These are phyloP conservation scores for Claviceps capensis DNA, from an alignment of 2,329 filamentous ascomycete species.

Conservation along the genomic window DNA sequence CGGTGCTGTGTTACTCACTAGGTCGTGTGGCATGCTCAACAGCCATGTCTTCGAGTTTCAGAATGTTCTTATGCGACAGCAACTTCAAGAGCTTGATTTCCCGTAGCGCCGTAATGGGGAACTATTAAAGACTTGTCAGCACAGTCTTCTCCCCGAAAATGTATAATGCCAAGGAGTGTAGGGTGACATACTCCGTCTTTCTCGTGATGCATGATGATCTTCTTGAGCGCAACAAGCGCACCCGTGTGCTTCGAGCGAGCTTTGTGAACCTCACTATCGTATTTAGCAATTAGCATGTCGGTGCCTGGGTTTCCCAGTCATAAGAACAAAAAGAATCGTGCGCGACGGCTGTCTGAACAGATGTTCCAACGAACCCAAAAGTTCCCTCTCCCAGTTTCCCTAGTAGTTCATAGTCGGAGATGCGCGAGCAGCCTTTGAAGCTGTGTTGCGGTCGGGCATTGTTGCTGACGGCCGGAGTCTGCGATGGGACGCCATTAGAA, in stretches of 20 bases:
- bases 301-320: not conserved
- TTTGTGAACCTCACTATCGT: slow-evolving; percentile 69
- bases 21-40: slow-evolving; percentile 61
- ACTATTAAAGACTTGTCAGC: slow-evolving; percentile 31
- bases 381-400: slow-evolving; percentile 88
- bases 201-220: slow-evolving; percentile 99
- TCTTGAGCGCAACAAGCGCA: slow-evolving; percentile 77
- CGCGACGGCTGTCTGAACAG: not conserved
- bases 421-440: slow-evolving; percentile 76
- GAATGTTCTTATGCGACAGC: slow-evolving; percentile 78
- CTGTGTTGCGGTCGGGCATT: slow-evolving; percentile 41
- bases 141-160: not conserved
- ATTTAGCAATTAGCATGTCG: not conserved
- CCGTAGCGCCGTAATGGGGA: slow-evolving; percentile 93
- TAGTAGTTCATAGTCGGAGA: slow-evolving; percentile 64
- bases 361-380: slow-evolving; percentile 54
- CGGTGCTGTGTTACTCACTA: slow-evolving; percentile 25
- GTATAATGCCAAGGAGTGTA: not conserved
- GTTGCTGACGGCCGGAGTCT: slow-evolving; percentile 41
- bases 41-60: slow-evolving; percentile 88
- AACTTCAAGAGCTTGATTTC: slow-evolving; percentile 97
- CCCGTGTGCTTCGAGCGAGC: slow-evolving; percentile 65
- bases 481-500: slow-evolving; percentile 34
- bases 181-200: slow-evolving; percentile 65
- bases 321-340: not conserved